These are phyloP conservation scores for Trichoderma sp. DNA, from an alignment of 2,329 filamentous ascomycete genomes.

Conservation along the genomic window DNA sequence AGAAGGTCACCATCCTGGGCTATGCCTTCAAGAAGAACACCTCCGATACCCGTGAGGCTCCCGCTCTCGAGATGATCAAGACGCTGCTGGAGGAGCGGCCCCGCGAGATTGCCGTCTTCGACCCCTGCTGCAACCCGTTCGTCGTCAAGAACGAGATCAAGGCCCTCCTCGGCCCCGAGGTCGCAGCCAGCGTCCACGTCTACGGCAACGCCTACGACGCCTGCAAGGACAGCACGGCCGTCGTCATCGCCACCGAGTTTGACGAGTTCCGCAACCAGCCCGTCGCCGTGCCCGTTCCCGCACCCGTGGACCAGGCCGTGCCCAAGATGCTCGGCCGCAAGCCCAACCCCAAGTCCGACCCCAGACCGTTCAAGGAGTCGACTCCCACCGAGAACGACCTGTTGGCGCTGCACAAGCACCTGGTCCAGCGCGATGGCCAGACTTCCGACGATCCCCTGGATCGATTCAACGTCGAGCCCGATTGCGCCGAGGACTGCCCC, in stretches of 20 bases:
- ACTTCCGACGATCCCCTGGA: constrained; percentile 49
- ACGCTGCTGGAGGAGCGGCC: constrained; percentile 66
- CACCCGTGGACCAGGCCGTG: constrained; percentile 34
- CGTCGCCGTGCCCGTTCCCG: constrained; percentile 38
- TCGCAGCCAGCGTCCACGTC: constrained; percentile 50
- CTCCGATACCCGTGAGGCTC: constrained; percentile 71
- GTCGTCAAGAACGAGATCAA: constrained; percentile 56
- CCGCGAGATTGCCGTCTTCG: constrained; percentile 66
- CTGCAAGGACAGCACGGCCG: constrained; percentile 52
- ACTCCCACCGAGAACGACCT: constrained; percentile 50
- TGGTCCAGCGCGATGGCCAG: constrained; percentile 42
- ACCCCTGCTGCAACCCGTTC: constrained; percentile 61
- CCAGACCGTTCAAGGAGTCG: constrained; percentile 47
- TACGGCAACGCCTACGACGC: constrained; percentile 54
- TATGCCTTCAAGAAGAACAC: constrained; percentile 83
- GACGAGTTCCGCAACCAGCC: constrained; percentile 56
- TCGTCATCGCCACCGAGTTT: constrained; percentile 59
- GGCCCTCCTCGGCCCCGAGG: constrained; percentile 44
- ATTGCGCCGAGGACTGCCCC: constrained; percentile 50
- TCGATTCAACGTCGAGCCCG: constrained; percentile 50
- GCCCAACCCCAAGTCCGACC: constrained; percentile 49
- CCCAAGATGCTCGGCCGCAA: constrained; percentile 42
- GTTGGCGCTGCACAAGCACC: constrained; percentile 51
- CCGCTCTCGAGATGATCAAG: constrained; percentile 68
- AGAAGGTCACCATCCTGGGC: constrained; percentile 73